These are phyloP conservation scores for Penicillium fimorum DNA, from an alignment of 495 filamentous ascomycete genomes.

Conservation along the genomic window DNA sequence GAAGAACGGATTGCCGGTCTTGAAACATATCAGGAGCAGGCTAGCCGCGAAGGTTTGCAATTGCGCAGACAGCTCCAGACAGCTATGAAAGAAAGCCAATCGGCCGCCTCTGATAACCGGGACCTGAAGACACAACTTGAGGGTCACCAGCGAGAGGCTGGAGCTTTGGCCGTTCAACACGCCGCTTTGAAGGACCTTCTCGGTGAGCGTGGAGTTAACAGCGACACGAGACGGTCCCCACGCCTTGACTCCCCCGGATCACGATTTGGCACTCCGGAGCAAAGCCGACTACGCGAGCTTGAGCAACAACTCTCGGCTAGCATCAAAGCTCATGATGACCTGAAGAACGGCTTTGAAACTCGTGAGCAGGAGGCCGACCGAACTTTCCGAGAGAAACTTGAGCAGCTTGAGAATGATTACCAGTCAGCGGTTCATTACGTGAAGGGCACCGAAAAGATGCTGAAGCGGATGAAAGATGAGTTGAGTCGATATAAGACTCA, in stretches of 20 bases:
- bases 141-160: constrained; percentile 81
- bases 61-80: constrained; percentile 86
- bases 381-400: constrained; percentile 85
- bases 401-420: constrained; percentile 92
- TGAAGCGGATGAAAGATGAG: constrained; percentile 98
- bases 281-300: constrained; percentile 77
- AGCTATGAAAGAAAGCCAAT: constrained; percentile 75
- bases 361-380: constrained; percentile 81
- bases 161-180: constrained; percentile 86
- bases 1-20: constrained; percentile 95
- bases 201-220: constrained; percentile 75
- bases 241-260: constrained; percentile 67
- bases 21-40: constrained; percentile 95
- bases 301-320: constrained; percentile 84
- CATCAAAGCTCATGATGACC: constrained; percentile 77
- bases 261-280: constrained; percentile 74
- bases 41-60: constrained; percentile 84
- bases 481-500: constrained; percentile 82
- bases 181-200: constrained; percentile 89
- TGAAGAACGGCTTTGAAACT: constrained; percentile 68
- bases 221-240: constrained; percentile 56
- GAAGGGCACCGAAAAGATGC: constrained; percentile 97
- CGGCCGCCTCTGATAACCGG: constrained; percentile 68
- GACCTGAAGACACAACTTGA: constrained; percentile 78
- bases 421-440: constrained; percentile 99